Evolutionary conservation across 768 basidiomycete genomes (phyloP), one percentile per base, ranked within the genome.

Genomic region (Suillus sp.): DNA sequence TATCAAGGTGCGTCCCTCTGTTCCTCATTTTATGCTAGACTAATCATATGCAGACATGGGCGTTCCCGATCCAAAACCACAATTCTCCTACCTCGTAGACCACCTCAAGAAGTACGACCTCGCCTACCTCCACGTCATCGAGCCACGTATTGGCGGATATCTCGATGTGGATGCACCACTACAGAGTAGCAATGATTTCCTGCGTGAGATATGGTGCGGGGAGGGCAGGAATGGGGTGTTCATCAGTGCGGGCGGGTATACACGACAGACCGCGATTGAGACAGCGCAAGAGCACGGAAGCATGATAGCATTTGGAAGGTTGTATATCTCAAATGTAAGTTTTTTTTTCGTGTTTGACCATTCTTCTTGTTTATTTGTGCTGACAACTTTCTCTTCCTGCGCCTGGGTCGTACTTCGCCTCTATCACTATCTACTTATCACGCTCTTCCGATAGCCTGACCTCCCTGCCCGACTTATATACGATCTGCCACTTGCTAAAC

Each of bases 101-200:
- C 42, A 71, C 2, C 61, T 81, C 51, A 66, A 66, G 14, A 58
- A 66, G 3, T 60, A 62, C 13, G 59, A 72, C 20, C 68, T 84
- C 8, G 80, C 80, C 6, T 83, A 84, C 69, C 61, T 83, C 8
- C 80, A 81, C 67, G 56, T 78, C 56, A 68, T 74, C 30, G 78
- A 81, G 65, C 71, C 79, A 25, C 67, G 73, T 25, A 59, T 69
- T 2, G 20, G 66, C 10, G 66, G 69, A 16, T 32, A 9, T 25
- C 45, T 55, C 13, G 70, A 57, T 20, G 45, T 47, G 9, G 58
- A 2, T 6, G 37, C 32, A 22, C 45, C 60, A 4, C 67, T 42
- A 0, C 63, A 61, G 4, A 67, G 74, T 48, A 71, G 66, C 1
- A 72, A 73, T 42, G 70, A 73, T 38, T 69, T 72, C 43, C 60